These are phyloP conservation scores for Wickerhamomyces xylosicus DNA, from an alignment of 805 yeast genomes.

Conservation along the genomic window DNA sequence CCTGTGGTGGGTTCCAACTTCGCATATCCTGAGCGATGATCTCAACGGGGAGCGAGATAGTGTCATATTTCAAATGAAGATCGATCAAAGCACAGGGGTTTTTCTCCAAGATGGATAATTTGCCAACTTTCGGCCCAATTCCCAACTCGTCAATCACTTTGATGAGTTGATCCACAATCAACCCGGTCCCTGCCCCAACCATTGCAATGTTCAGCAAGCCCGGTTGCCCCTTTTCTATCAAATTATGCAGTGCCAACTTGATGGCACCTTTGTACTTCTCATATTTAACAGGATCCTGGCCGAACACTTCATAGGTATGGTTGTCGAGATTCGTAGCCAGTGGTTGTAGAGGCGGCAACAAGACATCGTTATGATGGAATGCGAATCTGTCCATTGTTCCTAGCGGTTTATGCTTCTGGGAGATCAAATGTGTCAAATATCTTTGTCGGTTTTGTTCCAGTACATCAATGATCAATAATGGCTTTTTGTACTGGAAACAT, in stretches of 20 bases:
- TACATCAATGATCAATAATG: conserved; percentile 42
- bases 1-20: conserved; percentile 28
- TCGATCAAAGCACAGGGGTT: conserved; percentile 49
- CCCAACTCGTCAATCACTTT: conserved; percentile 27
- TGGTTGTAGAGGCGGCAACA: conserved; percentile 64
- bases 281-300: conserved; percentile 62
- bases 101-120: conserved; percentile 61
- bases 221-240: conserved; percentile 2
- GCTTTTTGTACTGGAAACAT: conserved; percentile 29
- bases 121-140: conserved; percentile 11
- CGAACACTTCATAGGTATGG: conserved; percentile 58
- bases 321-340: conserved; percentile 44
- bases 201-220: conserved; percentile 36
- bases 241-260: conserved; percentile 16
- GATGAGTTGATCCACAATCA: conserved; percentile 48
- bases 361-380: conserved; percentile 16
- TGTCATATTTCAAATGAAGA: conserved; percentile 37
- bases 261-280: conserved; percentile 34
- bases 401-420: conserved; percentile 22
- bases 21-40: conserved; percentile 54
- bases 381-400: conserved; percentile 24
- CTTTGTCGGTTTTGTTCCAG: conserved; percentile 26
- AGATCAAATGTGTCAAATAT: conserved; percentile 30
- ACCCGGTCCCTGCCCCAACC: conserved; percentile 88
- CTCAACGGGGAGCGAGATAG: conserved; percentile 21